Evolutionary conservation across 768 basidiomycete genomes (phyloP), one percentile per base, ranked within the genome.

Genomic region (Kwoniella sp.): DNA sequence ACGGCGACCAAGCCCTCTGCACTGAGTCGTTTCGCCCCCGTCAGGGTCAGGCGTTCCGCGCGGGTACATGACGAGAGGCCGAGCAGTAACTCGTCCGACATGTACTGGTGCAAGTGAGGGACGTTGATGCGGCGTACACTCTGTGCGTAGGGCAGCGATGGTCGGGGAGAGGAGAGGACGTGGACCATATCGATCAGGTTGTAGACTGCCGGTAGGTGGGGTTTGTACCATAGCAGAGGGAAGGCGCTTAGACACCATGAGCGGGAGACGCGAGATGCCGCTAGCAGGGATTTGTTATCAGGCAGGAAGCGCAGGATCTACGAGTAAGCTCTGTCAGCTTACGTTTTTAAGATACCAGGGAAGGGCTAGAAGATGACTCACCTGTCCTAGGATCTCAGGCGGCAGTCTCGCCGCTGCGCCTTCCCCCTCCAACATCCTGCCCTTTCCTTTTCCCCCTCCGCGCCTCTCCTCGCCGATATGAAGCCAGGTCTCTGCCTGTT

Each of bases 181-280:
- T 79, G 77, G 65, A 88, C 81, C 82, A 96, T 85, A 74, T 84
- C 84, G 68, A 84, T 79, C 47, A 95, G 81, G 31, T 86, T 84
- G 48, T 80, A 76, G 50, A 83, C 78, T 52, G 82, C 82, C 22
- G 82, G 77, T 69, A 98, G 83, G 46, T 79, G 78, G 17, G 92
- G 92, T 65, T 88, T 86, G 74, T 90, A 86, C 92, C 92, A 99
- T 20, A 98, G 79, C 19, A 96, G 80, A 73, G 96, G 89, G 36
- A 92, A 90, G 26, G 89, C 84, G 74, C 90, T 95, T 70, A 92
- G 86, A 79, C 90, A 96, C 91, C 93, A 99, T 23, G 83, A 80
- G 51, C 88, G 84, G 17, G 84, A 90, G 23, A 96, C 91, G 50
- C 85, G 83, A 55, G 92, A 79, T 33, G 82, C 80, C 59, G 79